Evolutionary conservation across 2,329 filamentous ascomycete genomes (phyloP).

Genomic region (Aspergillus proliferans): DNA sequence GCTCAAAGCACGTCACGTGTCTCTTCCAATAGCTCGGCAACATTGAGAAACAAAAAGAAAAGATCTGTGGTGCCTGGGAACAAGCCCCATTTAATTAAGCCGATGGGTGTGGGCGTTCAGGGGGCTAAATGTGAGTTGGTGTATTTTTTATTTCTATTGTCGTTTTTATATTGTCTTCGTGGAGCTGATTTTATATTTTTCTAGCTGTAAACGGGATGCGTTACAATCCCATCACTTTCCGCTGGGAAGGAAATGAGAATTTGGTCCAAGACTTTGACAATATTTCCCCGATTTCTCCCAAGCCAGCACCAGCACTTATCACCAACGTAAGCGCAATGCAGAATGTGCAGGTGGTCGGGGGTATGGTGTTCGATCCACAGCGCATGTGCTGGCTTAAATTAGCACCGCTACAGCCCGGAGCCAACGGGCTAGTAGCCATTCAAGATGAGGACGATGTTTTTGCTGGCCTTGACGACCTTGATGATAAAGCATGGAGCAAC

Average conservation of each 20-base stretch:
- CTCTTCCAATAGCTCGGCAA: conserved; percentile 42
- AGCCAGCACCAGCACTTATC: conserved; percentile 63
- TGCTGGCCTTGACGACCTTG: conserved; percentile 86
- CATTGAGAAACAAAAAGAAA: conserved; percentile 41
- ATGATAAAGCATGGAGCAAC: conserved; percentile 50
- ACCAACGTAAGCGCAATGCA: conserved; percentile 79
- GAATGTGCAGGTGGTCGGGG: conserved; percentile 88
- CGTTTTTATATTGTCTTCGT: conserved; percentile 9
- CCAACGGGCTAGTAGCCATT: conserved; percentile 43
- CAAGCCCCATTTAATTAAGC: conserved; percentile 85
- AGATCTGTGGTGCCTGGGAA: conserved; percentile 28
- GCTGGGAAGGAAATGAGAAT: conserved; percentile 97
- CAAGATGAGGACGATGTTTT: conserved; percentile 92
- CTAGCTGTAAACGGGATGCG: conserved; percentile 88
- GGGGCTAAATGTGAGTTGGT: conserved; percentile 68
- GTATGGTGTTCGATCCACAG: conserved; percentile 96
- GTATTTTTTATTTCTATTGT: neutral
- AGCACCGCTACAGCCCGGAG: conserved; percentile 38
- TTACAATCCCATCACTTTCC: conserved; percentile 79
- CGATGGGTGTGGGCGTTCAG: conserved; percentile 65
- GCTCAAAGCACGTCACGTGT: conserved; percentile 47
- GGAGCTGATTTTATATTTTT: conserved; percentile 6
- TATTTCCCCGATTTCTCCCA: conserved; percentile 37
- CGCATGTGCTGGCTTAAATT: conserved; percentile 98
- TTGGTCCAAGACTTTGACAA: conserved; percentile 69